These are phyloP conservation scores for Tillandsia leiboldiana DNA, from an alignment of 176 grass and related monocot genomes.

Conservation along the genomic window DNA sequence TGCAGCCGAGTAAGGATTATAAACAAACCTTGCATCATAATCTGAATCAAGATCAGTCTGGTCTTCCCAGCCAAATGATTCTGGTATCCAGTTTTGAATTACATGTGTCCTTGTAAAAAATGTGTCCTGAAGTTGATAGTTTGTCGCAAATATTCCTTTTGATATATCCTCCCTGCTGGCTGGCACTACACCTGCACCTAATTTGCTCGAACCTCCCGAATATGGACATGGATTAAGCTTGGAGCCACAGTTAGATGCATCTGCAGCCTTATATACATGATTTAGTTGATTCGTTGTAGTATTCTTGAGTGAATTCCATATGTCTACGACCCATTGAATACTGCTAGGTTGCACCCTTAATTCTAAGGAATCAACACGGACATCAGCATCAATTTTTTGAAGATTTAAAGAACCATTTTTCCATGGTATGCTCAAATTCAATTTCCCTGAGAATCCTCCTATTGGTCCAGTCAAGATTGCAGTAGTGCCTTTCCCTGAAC, in stretches of 20 bases:
- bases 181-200: conserved; percentile 31
- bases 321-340: conserved; percentile 52
- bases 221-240: conserved; percentile 26
- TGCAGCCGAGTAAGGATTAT: conserved; percentile 4
- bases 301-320: conserved; percentile 47
- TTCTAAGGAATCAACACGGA: conserved; percentile 65
- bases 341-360: conserved; percentile 67
- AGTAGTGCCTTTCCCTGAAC: conserved; percentile 38
- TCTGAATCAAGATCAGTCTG: conserved; percentile 53
- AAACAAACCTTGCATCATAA: conserved; percentile 74
- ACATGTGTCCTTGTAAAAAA: conserved; percentile 58
- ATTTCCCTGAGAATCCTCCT: conserved; percentile 70
- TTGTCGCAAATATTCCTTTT: conserved; percentile 28
- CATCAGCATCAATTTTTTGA: conserved; percentile 71
- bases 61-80: conserved; percentile 42
- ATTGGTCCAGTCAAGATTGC: conserved; percentile 65
- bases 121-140: conserved; percentile 48
- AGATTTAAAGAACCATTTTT: conserved; percentile 71
- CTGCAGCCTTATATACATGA: conserved; percentile 23
- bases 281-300: conserved; percentile 26
- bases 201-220: conserved; percentile 21
- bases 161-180: conserved; percentile 14
- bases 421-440: conserved; percentile 97
- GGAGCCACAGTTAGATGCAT: conserved; percentile 29
- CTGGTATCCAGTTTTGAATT: conserved; percentile 80